phyloP scores from a whole-genome alignment of 208 protist species.

The Novymonas esmeraldas region DNA sequence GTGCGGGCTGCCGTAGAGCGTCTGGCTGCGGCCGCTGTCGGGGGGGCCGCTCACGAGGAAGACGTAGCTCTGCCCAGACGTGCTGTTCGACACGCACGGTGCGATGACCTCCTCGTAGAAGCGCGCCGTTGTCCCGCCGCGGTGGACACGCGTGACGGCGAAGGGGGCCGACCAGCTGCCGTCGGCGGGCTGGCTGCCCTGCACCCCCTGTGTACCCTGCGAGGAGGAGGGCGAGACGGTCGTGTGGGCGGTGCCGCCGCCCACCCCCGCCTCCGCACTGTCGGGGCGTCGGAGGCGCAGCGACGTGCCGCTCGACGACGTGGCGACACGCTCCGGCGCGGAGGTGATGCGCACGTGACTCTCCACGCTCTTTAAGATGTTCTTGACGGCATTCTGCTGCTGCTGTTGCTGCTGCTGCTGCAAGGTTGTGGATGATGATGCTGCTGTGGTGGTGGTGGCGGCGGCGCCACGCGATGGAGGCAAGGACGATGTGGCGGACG shows the following conservation, averaged over 20 bases:
- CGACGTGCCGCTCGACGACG: constrained; percentile 75
- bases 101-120: constrained; percentile 87
- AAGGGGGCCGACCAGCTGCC: constrained; percentile 60
- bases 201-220: constrained; percentile 2
- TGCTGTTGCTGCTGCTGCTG: constrained; percentile 20
- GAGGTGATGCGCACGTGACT: constrained; percentile 87
- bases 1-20: constrained; percentile 85
- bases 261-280: constrained; percentile 3
- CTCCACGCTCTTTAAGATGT: constrained; percentile 82
- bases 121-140: constrained; percentile 51
- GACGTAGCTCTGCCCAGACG: constrained; percentile 82
- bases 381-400: constrained; percentile 42
- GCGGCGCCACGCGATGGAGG: constrained; percentile 8
- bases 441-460: constrained; percentile 1
- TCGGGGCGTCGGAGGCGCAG: constrained; percentile 57
- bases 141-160: constrained; percentile 80
- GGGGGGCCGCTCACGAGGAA: constrained; percentile 77
- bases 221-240: constrained; percentile 11
- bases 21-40: constrained; percentile 86
- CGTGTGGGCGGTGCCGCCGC: neutral
- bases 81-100: constrained; percentile 79
- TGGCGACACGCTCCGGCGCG: constrained; percentile 64
- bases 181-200: constrained; percentile 7
- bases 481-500: constrained; percentile 12
- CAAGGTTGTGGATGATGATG: constrained; percentile 11